phyloP scores from a whole-genome alignment of 441 rosid species.

The Jatropha multifida region DNA sequence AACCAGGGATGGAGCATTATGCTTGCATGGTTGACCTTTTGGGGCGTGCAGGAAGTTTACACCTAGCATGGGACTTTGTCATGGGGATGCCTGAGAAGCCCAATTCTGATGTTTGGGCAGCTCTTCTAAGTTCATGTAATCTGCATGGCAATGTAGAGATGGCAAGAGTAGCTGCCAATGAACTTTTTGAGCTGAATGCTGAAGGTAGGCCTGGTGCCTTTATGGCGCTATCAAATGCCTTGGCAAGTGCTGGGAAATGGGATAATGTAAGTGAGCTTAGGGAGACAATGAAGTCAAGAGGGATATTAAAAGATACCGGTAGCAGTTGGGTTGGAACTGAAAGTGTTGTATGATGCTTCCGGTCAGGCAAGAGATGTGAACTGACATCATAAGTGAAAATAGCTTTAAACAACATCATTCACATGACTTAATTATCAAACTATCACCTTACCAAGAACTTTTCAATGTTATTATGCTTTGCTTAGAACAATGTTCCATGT shows the following conservation, averaged over 20 bases:
- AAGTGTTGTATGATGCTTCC: slow-evolving; percentile 19
- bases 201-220: slow-evolving; percentile 80
- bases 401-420: background rate
- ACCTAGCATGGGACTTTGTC: slow-evolving; percentile 62
- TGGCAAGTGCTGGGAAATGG: slow-evolving; percentile 83
- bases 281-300: slow-evolving; percentile 60
- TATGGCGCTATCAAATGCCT: slow-evolving; percentile 67
- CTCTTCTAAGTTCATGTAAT: slow-evolving; percentile 75
- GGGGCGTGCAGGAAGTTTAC: slow-evolving; percentile 74
- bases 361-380: slow-evolving; percentile 11
- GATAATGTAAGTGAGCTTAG: slow-evolving; percentile 62
- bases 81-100: slow-evolving; percentile 63
- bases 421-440: background rate
- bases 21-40: slow-evolving; percentile 89
- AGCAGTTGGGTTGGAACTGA: slow-evolving; percentile 67
- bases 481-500: background rate
- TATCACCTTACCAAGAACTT: too few species aligned
- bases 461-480: background rate
- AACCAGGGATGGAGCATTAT: slow-evolving; percentile 85
- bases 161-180: slow-evolving; percentile 62
- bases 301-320: slow-evolving; percentile 62
- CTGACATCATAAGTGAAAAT: background rate
- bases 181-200: slow-evolving; percentile 66
- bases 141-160: slow-evolving; percentile 62
- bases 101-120: slow-evolving; percentile 87